Conservation (phyloP, 75 land plant species). For the Larix kaempferi region DNA sequence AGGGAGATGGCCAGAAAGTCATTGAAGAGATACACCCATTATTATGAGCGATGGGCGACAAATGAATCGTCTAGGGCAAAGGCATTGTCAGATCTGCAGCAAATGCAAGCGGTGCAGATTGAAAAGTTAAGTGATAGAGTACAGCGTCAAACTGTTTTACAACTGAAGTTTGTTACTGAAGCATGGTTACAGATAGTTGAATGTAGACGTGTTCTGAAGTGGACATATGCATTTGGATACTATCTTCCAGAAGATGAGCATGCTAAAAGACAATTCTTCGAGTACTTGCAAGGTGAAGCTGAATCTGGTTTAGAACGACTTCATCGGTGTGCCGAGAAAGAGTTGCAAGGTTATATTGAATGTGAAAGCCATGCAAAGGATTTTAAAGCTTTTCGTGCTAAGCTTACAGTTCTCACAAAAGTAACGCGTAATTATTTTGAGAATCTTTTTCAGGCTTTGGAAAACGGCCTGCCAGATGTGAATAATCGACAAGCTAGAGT, state of each 20-base stretch:
- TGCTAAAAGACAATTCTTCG: conserved; percentile 77
- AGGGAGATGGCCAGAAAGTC: too few relatives aligned
- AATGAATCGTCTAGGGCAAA: too few relatives aligned
- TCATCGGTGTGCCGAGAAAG: conserved; percentile 98
- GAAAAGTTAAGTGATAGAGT: too few relatives aligned
- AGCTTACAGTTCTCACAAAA: conserved; percentile 86
- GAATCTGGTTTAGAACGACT: conserved; percentile 90
- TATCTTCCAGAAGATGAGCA: conserved; percentile 84
- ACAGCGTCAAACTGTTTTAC: conserved; percentile 86
- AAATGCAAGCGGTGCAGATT: too few relatives aligned
- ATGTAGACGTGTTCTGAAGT: conserved; percentile 4
- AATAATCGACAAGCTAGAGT: too few relatives aligned
- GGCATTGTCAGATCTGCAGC: too few relatives aligned
- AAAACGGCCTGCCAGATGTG: conserved; percentile 24
- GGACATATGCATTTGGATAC: conserved; percentile 70
- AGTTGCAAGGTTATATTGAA: conserved; percentile 59
- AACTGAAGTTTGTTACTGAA: conserved; percentile 87
- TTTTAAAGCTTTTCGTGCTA: conserved; percentile 89
- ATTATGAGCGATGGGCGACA: too few relatives aligned
- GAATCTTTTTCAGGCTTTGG: conserved; percentile 18
- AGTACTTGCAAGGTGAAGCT: conserved; percentile 95
- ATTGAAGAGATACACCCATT: too few relatives aligned
- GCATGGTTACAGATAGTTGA: conserved; percentile 85
- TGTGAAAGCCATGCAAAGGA: conserved; percentile 50
- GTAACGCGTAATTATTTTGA: conserved; percentile 19